Percentiles rank a stretch among this genome's conserved stretches.
These are phyloP conservation scores for Candida manassasensis DNA, from an alignment of 805 yeast species.

Conservation along the genomic window DNA sequence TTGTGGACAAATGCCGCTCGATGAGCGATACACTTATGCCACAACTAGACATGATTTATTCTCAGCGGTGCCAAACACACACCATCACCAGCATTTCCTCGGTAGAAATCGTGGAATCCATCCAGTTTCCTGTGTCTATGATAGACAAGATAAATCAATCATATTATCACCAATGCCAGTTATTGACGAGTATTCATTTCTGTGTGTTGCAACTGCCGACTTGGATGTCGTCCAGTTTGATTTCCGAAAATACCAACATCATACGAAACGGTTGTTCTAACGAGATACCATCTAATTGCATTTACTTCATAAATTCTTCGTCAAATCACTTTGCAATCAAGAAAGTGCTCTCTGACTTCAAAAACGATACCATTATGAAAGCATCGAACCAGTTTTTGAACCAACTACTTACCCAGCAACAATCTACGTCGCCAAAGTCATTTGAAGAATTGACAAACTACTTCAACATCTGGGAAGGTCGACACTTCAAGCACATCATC, in stretches of 20 bases:
- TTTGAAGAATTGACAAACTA: conserved; percentile 23
- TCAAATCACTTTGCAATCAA: conserved; percentile 10
- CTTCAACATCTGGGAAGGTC: conserved; percentile 31
- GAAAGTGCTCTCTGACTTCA: conserved; percentile 9
- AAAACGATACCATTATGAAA: conserved; percentile 12
- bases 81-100: conserved; percentile 14
- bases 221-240: conserved; percentile 22
- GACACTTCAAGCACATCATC: conserved; percentile 17
- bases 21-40: conserved; percentile 9
- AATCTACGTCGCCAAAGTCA: conserved; percentile 9
- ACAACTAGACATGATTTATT: conserved; percentile 17
- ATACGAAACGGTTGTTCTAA: conserved; percentile 20
- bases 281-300: conserved; percentile 14
- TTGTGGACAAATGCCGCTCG: conserved; percentile 16
- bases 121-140: conserved; percentile 11
- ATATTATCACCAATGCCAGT: conserved; percentile 24
- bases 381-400: conserved; percentile 18
- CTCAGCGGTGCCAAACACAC: conserved; percentile 17
- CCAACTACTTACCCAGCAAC: conserved; percentile 14
- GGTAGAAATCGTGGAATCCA: conserved; percentile 12
- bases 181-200: conserved; percentile 26
- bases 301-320: conserved; percentile 23
- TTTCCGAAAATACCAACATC: conserved; percentile 17
- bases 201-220: conserved; percentile 18
- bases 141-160: conserved; percentile 12